phyloP scores from a whole-genome alignment of 2,329 filamentous ascomycete species.

The Phialocephala sp. region DNA sequence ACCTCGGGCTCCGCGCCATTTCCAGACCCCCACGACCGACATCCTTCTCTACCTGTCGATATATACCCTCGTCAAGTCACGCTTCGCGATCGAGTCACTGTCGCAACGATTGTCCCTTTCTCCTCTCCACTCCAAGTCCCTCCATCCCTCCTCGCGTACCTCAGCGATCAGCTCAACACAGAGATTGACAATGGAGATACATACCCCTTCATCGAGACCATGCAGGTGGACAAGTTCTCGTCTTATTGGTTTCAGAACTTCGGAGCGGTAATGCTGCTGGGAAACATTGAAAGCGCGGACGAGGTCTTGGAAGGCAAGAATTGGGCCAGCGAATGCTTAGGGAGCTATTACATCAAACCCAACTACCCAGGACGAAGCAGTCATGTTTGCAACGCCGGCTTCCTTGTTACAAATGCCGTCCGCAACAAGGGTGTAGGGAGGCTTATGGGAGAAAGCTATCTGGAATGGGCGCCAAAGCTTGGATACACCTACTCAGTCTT shows the following conservation, averaged over 20 bases:
- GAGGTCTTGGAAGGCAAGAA: conserved; percentile 57
- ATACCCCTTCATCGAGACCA: conserved; percentile 70
- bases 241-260: conserved; percentile 78
- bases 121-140: conserved; percentile 66
- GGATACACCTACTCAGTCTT: conserved; percentile 78
- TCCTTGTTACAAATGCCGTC: conserved; percentile 60
- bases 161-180: conserved; percentile 70
- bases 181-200: conserved; percentile 77
- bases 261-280: conserved; percentile 72
- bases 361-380: conserved; percentile 77
- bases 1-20: conserved; percentile 58
- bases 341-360: conserved; percentile 76
- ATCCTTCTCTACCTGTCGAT: conserved; percentile 49
- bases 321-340: conserved; percentile 70
- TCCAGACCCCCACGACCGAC: conserved; percentile 54
- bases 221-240: conserved; percentile 66
- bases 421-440: conserved; percentile 61
- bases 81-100: conserved; percentile 69
- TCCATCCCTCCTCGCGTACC: conserved; percentile 63
- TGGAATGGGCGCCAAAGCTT: conserved; percentile 62
- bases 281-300: conserved; percentile 61
- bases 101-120: conserved; percentile 72
- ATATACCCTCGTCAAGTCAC: conserved; percentile 67
- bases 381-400: conserved; percentile 73
- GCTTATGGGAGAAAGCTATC: conserved; percentile 61